A percentile compares a stretch with the other conserved stretches of the same genome.
These are phyloP conservation scores for Fusarium devonianum DNA, from an alignment of 2,329 filamentous ascomycete species.

Conservation along the genomic window DNA sequence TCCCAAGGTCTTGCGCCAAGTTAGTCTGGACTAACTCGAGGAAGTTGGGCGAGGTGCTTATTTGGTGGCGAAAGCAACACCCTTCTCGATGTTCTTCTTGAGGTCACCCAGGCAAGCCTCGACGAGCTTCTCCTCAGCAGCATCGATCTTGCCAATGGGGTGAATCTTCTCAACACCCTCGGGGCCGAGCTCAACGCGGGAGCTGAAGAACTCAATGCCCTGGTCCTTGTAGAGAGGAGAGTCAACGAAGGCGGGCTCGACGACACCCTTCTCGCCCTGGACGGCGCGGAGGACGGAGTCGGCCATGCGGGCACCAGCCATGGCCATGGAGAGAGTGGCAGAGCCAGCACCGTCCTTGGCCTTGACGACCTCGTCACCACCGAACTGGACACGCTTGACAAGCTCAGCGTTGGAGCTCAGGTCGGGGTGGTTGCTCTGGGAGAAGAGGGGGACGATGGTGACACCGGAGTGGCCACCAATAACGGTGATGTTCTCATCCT, in stretches of 20 bases:
- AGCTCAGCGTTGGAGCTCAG: conserved; percentile 81
- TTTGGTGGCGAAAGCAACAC: conserved; percentile 68
- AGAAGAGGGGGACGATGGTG: conserved; percentile 98
- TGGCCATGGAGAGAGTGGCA: conserved; percentile 98
- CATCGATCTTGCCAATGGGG: conserved; percentile 83
- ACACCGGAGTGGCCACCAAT: conserved; percentile 97
- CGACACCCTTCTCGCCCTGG: conserved; percentile 91
- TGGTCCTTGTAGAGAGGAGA: conserved; percentile 98
- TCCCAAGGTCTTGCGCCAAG: conserved; percentile 6
- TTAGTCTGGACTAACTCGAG: conserved; percentile 6
- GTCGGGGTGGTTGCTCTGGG: conserved; percentile 86
- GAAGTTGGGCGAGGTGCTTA: conserved; percentile 48
- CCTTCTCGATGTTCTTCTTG: conserved; percentile 97
- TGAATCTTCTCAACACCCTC: conserved; percentile 95
- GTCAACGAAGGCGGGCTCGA: conserved; percentile 97
- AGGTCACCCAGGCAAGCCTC: conserved; percentile 84
- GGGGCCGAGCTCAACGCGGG: conserved; percentile 93
- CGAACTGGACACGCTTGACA: conserved; percentile 95
- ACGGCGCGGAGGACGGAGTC: conserved; percentile 92
- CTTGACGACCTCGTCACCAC: conserved; percentile 98
- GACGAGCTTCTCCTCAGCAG: conserved; percentile 87
- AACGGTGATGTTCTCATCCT: conserved; percentile 92
- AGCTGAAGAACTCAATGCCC: conserved; percentile 96
- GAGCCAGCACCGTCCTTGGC: conserved; percentile 98
- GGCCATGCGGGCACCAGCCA: conserved; percentile 85